Evolutionary conservation across 306 rosid species (phyloP), one percentile per base, ranked within the genome.

Genomic region (Citrullus amarus): DNA sequence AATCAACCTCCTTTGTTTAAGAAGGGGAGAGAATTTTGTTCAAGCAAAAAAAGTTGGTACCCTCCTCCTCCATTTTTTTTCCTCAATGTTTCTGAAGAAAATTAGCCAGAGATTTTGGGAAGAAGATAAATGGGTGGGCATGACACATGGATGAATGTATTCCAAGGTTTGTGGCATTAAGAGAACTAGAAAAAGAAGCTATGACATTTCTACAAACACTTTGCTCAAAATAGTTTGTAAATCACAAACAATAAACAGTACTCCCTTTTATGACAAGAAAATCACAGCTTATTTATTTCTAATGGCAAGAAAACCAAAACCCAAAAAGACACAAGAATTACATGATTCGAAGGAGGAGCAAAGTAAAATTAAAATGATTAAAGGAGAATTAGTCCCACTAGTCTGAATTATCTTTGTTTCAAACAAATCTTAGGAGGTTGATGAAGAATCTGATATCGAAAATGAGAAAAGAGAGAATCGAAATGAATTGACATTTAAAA

Each of bases 21-120:
- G 90, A 86, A 81, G 88, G 82, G 90, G 86, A 85, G 87, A 80
- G 86, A 80, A 86, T 83, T 79, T 82, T 81, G 89, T 85, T 80
- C 75, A 91, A 87, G 96, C 90, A 78, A 89, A 84, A 92, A 87
- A 87, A 91, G 87, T 76, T 66, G 78, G 80, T 36, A 46, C 34
- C 56, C 56, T 6, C 55, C 6, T 4, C 1, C 28, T 25, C 28
- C 28, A 25, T 25, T 25, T 25, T 16, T 32, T 25, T 18, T 48
- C 63, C 34, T 54, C 51, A 28, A 56, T 32, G 32, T 57, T 18
- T 57, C 54, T 44, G 30, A 69, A 44, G 36, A 6, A 69, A 69
- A 44, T 11, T 2, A 41, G 58, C 18, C 56, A 14, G 41, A 48
- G 18, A 38, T 57, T 57, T 36, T 18, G 68, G 50, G 53, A 56